Evolutionary conservation across 768 basidiomycete genomes (phyloP), one percentile per base, ranked within the genome.

Genomic region (Amanita rubescens): DNA sequence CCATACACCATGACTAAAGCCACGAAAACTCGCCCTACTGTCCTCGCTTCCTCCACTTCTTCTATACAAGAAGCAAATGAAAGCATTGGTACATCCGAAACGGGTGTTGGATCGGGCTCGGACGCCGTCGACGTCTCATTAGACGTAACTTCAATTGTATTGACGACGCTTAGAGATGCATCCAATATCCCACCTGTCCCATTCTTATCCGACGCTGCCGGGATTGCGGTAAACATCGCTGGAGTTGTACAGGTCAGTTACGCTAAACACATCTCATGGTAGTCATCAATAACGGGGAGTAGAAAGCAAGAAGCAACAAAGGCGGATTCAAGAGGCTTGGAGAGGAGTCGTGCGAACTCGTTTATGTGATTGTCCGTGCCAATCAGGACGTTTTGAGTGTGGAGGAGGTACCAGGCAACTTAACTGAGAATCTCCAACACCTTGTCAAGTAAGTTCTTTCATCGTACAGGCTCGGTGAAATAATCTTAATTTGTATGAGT

Each of bases 301-400:
- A 53, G 52, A 41, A 53, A 22, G 43, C 43, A 9, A 32, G 44
- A 35, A 46, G 25, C 30, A 53, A 46, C 14, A 48, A 42, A 42
- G 46, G 41, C 2, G 54, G 32, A 14, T 55, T 41, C 22, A 32
- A 25, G 19, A 20, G 34, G n/a, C 54, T 55, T 10, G 45, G 46
- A 33, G 54, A 49, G 9, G 54, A 55, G 19, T 45, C 48, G 25
- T 27, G 33, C 14, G 54, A 55, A 24, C 25, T 55, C 24, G 46
- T 55, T 22, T 55, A 55, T 38, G 48, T 41, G n/a, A 45, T 55
- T n/a, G 17, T 53, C n/a, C 24, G 43, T 34, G 44, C 44, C 14
- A 39, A 43, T 15, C 43, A 25, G 22, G 32, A 52, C 3, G 25
- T 34, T 27, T 19, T 20, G 33, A 32, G n/a, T 3, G 19, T 19